These are phyloP conservation scores for Papilionanthe hybrid DNA, from an alignment of 116 monocot genomes.

Conservation along the genomic window DNA sequence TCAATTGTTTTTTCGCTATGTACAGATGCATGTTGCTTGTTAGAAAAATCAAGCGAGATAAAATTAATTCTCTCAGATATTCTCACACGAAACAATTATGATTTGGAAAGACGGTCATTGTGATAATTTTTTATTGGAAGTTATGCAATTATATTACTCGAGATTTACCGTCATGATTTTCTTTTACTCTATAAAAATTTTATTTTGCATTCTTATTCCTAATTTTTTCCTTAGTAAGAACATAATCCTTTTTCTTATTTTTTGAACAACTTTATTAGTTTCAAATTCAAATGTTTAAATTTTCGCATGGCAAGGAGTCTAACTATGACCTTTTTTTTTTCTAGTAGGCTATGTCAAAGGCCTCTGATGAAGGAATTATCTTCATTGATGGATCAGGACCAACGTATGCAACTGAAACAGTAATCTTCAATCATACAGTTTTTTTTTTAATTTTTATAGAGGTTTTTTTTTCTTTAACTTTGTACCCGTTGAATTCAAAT, in stretches of 20 bases:
- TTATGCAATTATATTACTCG: background rate
- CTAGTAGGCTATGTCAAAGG: constrained; percentile 71
- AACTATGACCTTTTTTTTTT: constrained; percentile 11
- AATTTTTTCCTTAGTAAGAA: background rate
- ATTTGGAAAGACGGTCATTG: background rate
- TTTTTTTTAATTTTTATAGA: background rate
- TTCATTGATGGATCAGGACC: constrained; percentile 97
- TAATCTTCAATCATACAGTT: constrained; percentile 23
- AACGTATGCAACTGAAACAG: constrained; percentile 93
- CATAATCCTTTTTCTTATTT: background rate
- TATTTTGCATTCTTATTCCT: background rate
- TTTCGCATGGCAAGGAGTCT: background rate
- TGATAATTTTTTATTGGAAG: background rate
- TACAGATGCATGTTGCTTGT: background rate
- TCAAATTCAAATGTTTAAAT: background rate
- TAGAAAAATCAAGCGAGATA: no score
- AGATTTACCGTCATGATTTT: background rate
- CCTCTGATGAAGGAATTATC: constrained; percentile 82
- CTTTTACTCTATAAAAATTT: background rate
- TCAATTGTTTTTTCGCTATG: background rate
- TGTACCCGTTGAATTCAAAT: background rate
- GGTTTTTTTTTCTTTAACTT: background rate
- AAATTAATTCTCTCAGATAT: background rate
- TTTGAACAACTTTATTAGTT: background rate
- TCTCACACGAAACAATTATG: background rate